Evolutionary conservation across 2,329 filamentous ascomycete genomes (phyloP), one percentile per base, ranked within the genome.

Genomic region (Paraphaeosphaeria sporulosa): DNA sequence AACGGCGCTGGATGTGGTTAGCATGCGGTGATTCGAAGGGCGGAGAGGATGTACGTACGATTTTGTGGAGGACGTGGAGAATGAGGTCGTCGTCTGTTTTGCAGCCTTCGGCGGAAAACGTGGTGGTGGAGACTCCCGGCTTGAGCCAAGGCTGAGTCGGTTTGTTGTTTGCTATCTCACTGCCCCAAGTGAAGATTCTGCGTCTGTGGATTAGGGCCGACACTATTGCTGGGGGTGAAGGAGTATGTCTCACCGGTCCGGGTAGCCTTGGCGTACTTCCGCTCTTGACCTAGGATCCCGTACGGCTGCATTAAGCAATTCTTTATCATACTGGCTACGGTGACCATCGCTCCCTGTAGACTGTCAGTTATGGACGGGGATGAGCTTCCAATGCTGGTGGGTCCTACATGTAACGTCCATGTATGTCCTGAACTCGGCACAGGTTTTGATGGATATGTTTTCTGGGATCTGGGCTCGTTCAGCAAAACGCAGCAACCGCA

Each of bases 301-400:
- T 5, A 54, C 76, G 77, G 58, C 81, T 68, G 65, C 50, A 6
- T 49, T 15, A 59, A 92, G 80, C 81, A 90, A 92, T 3, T 83
- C 76, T 83, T 85, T 89, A 0, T 82, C 73, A 72, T 93, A 96
- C 25, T 82, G 77, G 76, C 91, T 93, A 47, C 82, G 72, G 75
- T 96, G 93, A 1, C 82, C 83, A 72, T 91, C 89, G 61, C 83
- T 82, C 57, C 84, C 84, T 62, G 27, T n/a, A 52, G 36, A 17
- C 42, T 47, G 36, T 46, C 15, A 57, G 27, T 25, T 10, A 23
- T 25, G 12, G 46, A 21, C 8, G 10, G 21, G 19, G 7, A 36
- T 27, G 6, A 50, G 3, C 25, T 34, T 1, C 7, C 21, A 32
- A 8, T 43, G 25, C 15, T n/a, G 44, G 13, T 6, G 47, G n/a